These are phyloP conservation scores for Kwoniella dejecticola DNA, from an alignment of 768 basidiomycete genomes.

Conservation along the genomic window DNA sequence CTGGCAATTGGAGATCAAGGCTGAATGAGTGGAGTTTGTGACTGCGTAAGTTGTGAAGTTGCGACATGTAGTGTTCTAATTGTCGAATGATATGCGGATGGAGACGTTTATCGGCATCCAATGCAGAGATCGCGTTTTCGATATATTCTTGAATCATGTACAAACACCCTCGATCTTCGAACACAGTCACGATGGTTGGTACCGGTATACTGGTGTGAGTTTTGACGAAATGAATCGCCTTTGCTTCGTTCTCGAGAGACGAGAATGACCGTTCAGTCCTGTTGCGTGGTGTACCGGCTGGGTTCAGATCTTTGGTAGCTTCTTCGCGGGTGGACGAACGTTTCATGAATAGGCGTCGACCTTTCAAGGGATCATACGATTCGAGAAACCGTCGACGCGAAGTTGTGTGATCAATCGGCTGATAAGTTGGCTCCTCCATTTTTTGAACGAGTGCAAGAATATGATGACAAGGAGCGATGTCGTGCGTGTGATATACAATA, in stretches of 20 bases:
- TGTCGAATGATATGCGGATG: background rate
- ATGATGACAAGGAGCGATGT: too few species aligned
- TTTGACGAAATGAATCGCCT: slow-evolving; percentile 8
- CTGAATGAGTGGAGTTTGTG: background rate
- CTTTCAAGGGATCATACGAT: background rate
- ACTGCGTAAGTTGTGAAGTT: slow-evolving; percentile 5
- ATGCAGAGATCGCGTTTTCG: background rate
- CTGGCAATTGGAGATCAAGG: too few species aligned
- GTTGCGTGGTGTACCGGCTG: background rate
- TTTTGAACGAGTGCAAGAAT: too few species aligned
- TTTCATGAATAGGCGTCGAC: background rate
- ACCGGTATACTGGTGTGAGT: slow-evolving; percentile 14
- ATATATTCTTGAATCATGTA: slow-evolving; percentile 4
- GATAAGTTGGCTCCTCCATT: too few species aligned
- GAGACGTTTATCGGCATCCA: background rate
- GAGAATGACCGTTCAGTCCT: background rate
- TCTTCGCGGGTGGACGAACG: slow-evolving; percentile 3
- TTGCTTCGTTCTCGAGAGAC: slow-evolving; percentile 12
- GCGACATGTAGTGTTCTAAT: slow-evolving; percentile 6
- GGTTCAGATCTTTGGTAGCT: background rate
- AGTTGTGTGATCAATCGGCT: too few species aligned
- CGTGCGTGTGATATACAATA: too few species aligned
- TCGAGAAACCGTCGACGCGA: slow-evolving; percentile 7
- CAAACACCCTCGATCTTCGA: slow-evolving; percentile 7
- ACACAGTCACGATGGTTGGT: slow-evolving; percentile 1